Evolutionary conservation across 164 flowering plant species (phyloP), one percentile per base, ranked within the genome.

Genomic region (Aristolochia californica): DNA sequence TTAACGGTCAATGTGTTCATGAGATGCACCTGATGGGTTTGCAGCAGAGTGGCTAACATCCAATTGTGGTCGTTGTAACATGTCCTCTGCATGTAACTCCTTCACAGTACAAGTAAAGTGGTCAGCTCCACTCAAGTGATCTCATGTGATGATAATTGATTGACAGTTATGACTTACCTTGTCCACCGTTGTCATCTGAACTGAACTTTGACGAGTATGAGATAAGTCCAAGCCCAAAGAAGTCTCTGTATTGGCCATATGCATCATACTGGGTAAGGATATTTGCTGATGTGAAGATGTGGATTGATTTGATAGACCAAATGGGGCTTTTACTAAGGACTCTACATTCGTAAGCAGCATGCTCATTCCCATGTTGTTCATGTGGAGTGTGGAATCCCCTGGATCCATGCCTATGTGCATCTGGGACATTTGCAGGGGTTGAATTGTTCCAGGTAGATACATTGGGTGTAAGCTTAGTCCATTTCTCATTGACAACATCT

Each of bases 401-500:
- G 53, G 9, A 1, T 25, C 53, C 9, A 49, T 20, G 28, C 54
- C 54, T 22, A 14, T 50, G 13, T 27, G 27, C 26, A 50, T 8
- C 15, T 50, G 23, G 13, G 54, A 26, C 27, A 50, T 20, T 50
- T 50, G 54, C 54, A 50, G 54, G 3, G 54, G 9, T 20, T 50
- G 54, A 24, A 50, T 50, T 23, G 54, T 50, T 50, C 54, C 54
- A 22, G 54, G 54, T 26, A 50, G 23, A 26, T 49, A 49, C 23
- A 49, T 18, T 13, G 53, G 53, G 24, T 49, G 53, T 49, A 22
- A 22, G 28, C 28, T 50, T 26, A 50, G 23, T 20, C 54, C 54
- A 50, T 50, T 50, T 50, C 54, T 50, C 54, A 50, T 50, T 24
- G 54, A 50, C 54, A 50, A 50, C 54, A 50, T 50, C 54, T 50